Base-by-base conservation (phyloP, 129 eudicot genomes). In the Flaveria linearis region DNA sequence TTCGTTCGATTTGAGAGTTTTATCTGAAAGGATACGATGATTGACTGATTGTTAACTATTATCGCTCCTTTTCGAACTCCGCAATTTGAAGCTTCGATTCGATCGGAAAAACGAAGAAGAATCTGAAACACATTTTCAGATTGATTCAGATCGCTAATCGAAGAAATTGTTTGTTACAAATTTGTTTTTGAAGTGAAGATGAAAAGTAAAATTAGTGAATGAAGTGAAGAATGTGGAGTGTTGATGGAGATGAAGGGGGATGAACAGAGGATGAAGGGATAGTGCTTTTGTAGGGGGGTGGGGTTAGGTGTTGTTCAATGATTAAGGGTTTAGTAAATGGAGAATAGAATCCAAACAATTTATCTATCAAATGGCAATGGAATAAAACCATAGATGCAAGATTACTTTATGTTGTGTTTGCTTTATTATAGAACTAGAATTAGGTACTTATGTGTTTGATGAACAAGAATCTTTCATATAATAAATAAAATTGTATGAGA, bases 61-160 rank as follows among this genome's bases (percentile, higher is more conserved):
- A 45, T 9, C 50, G 8, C 71, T 90, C 81, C 17, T 78, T 84
- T 42, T 86, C 86, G 83, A 85, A 79, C 81, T 86, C 87, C 58
- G 80, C 87, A 78, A 83, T 88, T 76, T 76, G 85, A 41, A 86
- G 84, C 75, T 79, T 75, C 41, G 83, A 67, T 77, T 73, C 81
- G 78, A 64, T 75, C 5, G 86, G 85, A 55, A 86, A n/a, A 81
- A 91, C 77, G 75, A 83, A 83, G 18, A 78, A 78, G 22, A 66
- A 80, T 80, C 85, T 47, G 52, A 79, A 79, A 84, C 68, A 55
- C 97, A 91, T 90, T 69, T 42, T 64, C 49, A 5, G 52, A 60
- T 2, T 53, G 25, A 46, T 60, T 42, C 9, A 15, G 61, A 33
- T 14, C 5, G 60, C 2, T 36, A 18, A 25, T 57, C 18, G 63